A percentile compares a stretch with the other conserved stretches of the same genome.
phyloP scores from a whole-genome alignment of 2,329 filamentous ascomycete species.

The Tolypocladium capitatum region DNA sequence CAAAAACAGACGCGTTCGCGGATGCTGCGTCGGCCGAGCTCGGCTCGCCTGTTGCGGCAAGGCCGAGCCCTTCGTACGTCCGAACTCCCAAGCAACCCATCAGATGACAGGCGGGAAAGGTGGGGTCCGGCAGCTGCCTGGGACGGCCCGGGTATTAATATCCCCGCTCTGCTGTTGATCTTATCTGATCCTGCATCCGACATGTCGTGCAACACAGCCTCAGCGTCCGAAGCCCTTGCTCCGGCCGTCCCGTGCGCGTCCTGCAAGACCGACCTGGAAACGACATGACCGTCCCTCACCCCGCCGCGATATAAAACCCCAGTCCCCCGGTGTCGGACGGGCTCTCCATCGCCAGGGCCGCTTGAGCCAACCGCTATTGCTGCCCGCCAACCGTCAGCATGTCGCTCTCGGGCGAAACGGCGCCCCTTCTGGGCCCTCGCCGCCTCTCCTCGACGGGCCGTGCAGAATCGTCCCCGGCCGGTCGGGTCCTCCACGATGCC shows the following conservation, averaged over 20 bases:
- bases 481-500: background rate
- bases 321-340: too few relatives aligned
- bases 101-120: background rate
- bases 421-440: conserved; percentile 1
- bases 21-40: too few relatives aligned
- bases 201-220: background rate
- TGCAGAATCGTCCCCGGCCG: background rate
- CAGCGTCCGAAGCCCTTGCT: background rate
- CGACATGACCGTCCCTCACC: too few relatives aligned
- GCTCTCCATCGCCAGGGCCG: too few relatives aligned
- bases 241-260: background rate
- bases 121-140: background rate
- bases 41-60: background rate
- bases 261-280: background rate
- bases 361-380: too few relatives aligned
- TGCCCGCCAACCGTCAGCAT: background rate
- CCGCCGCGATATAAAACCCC: too few relatives aligned
- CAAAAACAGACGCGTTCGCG: too few relatives aligned
- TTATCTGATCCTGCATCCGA: conserved; percentile 3
- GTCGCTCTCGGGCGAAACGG: background rate
- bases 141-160: conserved; percentile 1
- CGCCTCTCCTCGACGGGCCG: background rate
- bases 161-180: background rate
- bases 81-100: too few relatives aligned
- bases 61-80: background rate